Evolutionary conservation across 768 basidiomycete species (phyloP).

Genomic region (Lactarius hengduanensis): DNA sequence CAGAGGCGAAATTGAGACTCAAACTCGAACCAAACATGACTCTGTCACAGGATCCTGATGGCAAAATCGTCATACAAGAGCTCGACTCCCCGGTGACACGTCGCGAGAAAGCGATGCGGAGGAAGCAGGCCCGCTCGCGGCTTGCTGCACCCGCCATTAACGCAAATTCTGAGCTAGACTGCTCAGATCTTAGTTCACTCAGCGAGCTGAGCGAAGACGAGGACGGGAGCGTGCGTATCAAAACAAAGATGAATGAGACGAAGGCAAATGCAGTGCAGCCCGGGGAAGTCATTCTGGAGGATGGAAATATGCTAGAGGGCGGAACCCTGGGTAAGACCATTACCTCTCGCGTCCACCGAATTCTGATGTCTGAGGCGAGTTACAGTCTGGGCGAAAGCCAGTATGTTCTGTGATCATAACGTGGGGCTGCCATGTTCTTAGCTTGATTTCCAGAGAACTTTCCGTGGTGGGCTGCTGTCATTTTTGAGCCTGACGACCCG

Average conservation of each 20-base stretch:
- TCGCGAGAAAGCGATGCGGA: slow-evolving; percentile 51
- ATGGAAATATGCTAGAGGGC: slow-evolving; percentile 42
- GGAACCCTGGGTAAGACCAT: slow-evolving; percentile 63
- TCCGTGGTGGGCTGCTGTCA: slow-evolving; percentile 88
- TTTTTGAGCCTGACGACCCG: slow-evolving; percentile 61
- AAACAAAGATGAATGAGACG: slow-evolving; percentile 18
- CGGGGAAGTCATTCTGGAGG: slow-evolving; percentile 37
- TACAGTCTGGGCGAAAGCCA: slow-evolving; percentile 82
- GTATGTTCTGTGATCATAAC: slow-evolving; percentile 40
- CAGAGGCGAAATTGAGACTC: slow-evolving; percentile 16
- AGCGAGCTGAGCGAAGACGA: slow-evolving; percentile 27
- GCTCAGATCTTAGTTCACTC: slow-evolving; percentile 28
- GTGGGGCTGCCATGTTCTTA: background rate
- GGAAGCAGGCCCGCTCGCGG: slow-evolving; percentile 35
- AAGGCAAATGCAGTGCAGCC: slow-evolving; percentile 28
- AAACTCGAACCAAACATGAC: slow-evolving; percentile 26
- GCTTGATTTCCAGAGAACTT: slow-evolving; percentile 50
- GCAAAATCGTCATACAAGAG: slow-evolving; percentile 64
- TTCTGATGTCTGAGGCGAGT: slow-evolving; percentile 2
- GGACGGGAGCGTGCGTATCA: slow-evolving; percentile 9
- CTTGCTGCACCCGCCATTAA: slow-evolving; percentile 23
- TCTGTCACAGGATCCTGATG: slow-evolving; percentile 39
- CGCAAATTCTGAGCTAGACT: slow-evolving; percentile 11
- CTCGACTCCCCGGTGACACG: slow-evolving; percentile 71
- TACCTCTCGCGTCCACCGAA: slow-evolving; percentile 1